These are phyloP conservation scores for Kwoniella shivajii DNA, from an alignment of 1,284 basidiomycete genomes.

Conservation along the genomic window DNA sequence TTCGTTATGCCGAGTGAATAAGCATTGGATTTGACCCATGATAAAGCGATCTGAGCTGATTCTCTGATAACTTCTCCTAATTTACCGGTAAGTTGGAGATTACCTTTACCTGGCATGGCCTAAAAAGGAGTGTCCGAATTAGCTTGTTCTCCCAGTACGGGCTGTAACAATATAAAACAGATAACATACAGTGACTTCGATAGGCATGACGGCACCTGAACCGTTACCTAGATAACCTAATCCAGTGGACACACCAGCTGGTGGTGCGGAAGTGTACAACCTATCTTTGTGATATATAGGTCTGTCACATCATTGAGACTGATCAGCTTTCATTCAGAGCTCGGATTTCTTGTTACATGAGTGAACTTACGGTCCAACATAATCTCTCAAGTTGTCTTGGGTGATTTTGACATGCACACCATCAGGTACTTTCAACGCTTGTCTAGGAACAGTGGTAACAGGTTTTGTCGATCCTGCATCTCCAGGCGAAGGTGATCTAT, in stretches of 20 bases:
- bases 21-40: slow-evolving; percentile 91
- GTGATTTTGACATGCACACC: slow-evolving; percentile 79
- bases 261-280: slow-evolving; percentile 78
- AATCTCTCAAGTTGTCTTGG: slow-evolving; percentile 87
- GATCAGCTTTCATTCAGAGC: not conserved
- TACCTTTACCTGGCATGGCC: slow-evolving; percentile 91
- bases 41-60: slow-evolving; percentile 89
- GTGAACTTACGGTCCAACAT: slow-evolving; percentile 73
- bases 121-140: slow-evolving; percentile 43
- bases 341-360: not conserved
- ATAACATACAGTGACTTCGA: slow-evolving; percentile 79
- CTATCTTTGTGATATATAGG: slow-evolving; percentile 94
- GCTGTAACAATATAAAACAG: not conserved
- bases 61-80: slow-evolving; percentile 97
- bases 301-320: slow-evolving; percentile 12
- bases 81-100: slow-evolving; percentile 89
- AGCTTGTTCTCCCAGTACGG: slow-evolving; percentile 2
- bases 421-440: slow-evolving; percentile 80
- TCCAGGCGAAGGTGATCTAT: slow-evolving; percentile 28
- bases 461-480: slow-evolving; percentile 34
- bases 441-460: slow-evolving; percentile 70
- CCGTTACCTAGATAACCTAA: slow-evolving; percentile 96
- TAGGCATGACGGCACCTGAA: slow-evolving; percentile 93
- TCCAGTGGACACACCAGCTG: slow-evolving; percentile 90
- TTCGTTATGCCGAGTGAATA: slow-evolving; percentile 82